Evolutionary conservation across 371 early-diverging fungal species (phyloP).

Genomic region (Mucor velutinosus): DNA sequence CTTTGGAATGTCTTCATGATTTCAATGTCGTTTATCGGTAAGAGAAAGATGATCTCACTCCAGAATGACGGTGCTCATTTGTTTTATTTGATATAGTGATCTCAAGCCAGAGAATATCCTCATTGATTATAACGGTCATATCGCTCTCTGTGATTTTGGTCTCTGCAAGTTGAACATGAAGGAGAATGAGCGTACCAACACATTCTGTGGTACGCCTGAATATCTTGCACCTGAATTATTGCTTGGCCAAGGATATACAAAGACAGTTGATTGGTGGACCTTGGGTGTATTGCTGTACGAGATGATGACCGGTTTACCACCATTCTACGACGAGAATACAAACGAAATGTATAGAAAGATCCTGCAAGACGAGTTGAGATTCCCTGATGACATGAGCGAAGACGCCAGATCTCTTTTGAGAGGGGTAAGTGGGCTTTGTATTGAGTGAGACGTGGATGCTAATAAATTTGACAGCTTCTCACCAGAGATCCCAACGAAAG

Average conservation of each 20-base stretch:
- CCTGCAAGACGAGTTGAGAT: constrained; percentile 79
- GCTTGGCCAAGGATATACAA: constrained; percentile 91
- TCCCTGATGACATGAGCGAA: constrained; percentile 82
- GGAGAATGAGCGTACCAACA: constrained; percentile 90
- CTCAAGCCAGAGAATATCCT: constrained; percentile 97
- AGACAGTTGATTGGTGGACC: constrained; percentile 98
- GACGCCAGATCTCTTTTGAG: constrained; percentile 74
- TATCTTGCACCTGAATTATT: constrained; percentile 98
- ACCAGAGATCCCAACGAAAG: constrained; percentile 79
- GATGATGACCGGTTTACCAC: constrained; percentile 94
- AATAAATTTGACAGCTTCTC: neutral
- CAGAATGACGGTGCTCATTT: neutral
- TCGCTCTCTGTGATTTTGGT: constrained; percentile 98
- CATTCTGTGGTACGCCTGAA: constrained; percentile 99
- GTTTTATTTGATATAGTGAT: constrained; percentile 43
- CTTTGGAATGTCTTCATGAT: constrained; percentile 87
- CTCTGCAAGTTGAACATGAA: constrained; percentile 96
- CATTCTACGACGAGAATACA: constrained; percentile 91
- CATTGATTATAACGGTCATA: constrained; percentile 93
- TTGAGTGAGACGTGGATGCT: neutral
- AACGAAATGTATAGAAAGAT: constrained; percentile 97
- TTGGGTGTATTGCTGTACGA: constrained; percentile 96
- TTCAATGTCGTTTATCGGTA: constrained; percentile 86
- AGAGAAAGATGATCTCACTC: neutral
- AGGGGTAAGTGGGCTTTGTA: constrained; percentile 67